Evolutionary conservation across 2,329 filamentous ascomycete species (phyloP), one percentile per base, ranked within the genome.

Genomic region (Epichloe gansuensis): DNA sequence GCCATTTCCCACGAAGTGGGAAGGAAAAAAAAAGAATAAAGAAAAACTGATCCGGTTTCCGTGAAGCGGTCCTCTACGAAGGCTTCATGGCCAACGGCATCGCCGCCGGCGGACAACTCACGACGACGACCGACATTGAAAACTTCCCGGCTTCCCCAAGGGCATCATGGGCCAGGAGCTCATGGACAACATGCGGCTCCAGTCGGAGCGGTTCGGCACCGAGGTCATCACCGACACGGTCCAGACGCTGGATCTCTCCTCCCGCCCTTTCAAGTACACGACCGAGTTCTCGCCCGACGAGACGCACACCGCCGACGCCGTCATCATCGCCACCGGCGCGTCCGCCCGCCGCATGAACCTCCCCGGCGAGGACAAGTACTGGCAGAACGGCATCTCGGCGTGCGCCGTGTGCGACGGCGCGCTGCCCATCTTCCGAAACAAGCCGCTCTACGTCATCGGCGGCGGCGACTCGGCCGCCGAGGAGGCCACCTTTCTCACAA

Each of bases 391-490:
- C 60, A 89, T 98, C 66, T 93, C 86, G 50, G 93, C 93, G 48
- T 98, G 93, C 72, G 93, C 93, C 37, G 93, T 98, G 48, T 98
- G 93, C 72, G 93, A 98, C 66, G 93, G 93, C 58, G 93, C 91
- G 48, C 85, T 97, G 46, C 93, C 93, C 55, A 96, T 98, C 69
- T 98, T 95, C 83, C 82, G 91, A 62, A 89, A 96, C 71, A 95
- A 95, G 78, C 91, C 87, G 8, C 77, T 98, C 52, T 88, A 91
- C 42, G 93, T 98, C 48, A 96, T 98, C 58, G 93, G 93, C 58
- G 94, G 93, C 58, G 93, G 93, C 63, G 93, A 98, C 73, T 95
- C 88, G 15, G 93, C 93, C 17, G 93, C 94, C 31, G 94, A 98
- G 73, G 93, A 98, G 79, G 90, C 91, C 53, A 85, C 95, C 62